Evolutionary conservation across 495 filamentous ascomycete genomes (phyloP).

Genomic region (Hyphodiscus hymeniophilus): DNA sequence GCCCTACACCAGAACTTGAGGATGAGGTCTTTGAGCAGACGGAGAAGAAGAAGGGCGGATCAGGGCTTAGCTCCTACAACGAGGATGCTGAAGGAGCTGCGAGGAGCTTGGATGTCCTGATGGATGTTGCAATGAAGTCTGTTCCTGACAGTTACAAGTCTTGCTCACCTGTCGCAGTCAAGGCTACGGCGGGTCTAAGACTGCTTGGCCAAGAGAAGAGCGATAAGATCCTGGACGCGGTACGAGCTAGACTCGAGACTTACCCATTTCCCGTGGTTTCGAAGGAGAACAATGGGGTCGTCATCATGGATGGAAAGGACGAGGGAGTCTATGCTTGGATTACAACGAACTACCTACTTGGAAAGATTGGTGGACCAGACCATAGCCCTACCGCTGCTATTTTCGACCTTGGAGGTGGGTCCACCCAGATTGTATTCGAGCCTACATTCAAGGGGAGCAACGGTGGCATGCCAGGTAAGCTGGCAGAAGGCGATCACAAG

Average conservation of each 20-base stretch:
- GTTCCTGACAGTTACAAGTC: constrained; percentile 81
- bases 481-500: constrained; percentile 91
- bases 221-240: constrained; percentile 74
- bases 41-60: constrained; percentile 62
- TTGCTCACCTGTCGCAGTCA: constrained; percentile 89
- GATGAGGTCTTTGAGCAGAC: constrained; percentile 87
- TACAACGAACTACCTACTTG: constrained; percentile 94
- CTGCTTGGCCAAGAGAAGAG: constrained; percentile 77
- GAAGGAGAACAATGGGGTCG: constrained; percentile 72
- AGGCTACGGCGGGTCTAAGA: constrained; percentile 90
- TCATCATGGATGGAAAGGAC: constrained; percentile 92
- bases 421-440: constrained; percentile 96
- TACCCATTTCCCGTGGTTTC: constrained; percentile 94
- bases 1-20: constrained; percentile 88
- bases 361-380: constrained; percentile 91
- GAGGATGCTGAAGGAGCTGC: constrained; percentile 81
- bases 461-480: constrained; percentile 81
- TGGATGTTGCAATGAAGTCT: constrained; percentile 72
- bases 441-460: constrained; percentile 73
- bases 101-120: constrained; percentile 75
- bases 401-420: constrained; percentile 93
- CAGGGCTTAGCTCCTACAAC: constrained; percentile 81
- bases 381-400: constrained; percentile 85
- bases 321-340: constrained; percentile 99
- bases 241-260: constrained; percentile 76